Evolutionary conservation across 129 eudicot species (phyloP), one percentile per base, ranked within the genome.

Genomic region (Flaveria linearis): DNA sequence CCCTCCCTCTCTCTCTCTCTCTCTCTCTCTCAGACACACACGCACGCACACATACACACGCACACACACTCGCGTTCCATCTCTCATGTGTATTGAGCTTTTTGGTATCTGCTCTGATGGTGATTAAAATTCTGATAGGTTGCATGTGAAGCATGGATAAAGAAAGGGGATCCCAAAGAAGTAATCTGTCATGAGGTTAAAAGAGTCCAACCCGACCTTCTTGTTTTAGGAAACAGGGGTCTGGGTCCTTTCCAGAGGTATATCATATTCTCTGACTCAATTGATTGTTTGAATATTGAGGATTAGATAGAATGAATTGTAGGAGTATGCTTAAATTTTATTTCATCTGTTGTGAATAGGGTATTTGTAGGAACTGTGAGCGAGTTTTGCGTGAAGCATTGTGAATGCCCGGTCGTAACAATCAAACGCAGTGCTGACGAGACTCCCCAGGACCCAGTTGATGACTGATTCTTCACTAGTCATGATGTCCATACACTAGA

Each of bases 301-400:
- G 26, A 56, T 56, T 18, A 18, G 20, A 56, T 25, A 56, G 62
- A 56, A 18, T 56, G 62, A 56, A 56, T 9, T 18, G 62, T 9
- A 56, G 62, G 4, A 18, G 18, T 56, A 56, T 56, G 23, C 28
- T n/a, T 56, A 56, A 56, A 17, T 18, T 56, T 18, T 7, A 1
- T 56, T 50, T 51, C 13, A 25, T 15, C n/a, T 11, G 58, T 62
- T 68, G n/a, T 60, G 51, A 45, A 74, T 86, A 91, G 99, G 96
- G 99, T 95, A 9, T 91, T 95, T 76, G 96, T 95, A 45, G 99
- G 99, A 72, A 95, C 96, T 20, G 99, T 95, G 82, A 95, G 99
- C 47, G 99, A 95, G 25, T 95, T 91, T 74, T 91, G 97, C 42
- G 90, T 75, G 53, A 95, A 91, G 89, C 99, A 95, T 83, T 93